Percentiles rank a stretch among this genome's conserved stretches.
phyloP scores from a whole-genome alignment of 495 filamentous ascomycete genomes.

The Xylaria cubensis region DNA sequence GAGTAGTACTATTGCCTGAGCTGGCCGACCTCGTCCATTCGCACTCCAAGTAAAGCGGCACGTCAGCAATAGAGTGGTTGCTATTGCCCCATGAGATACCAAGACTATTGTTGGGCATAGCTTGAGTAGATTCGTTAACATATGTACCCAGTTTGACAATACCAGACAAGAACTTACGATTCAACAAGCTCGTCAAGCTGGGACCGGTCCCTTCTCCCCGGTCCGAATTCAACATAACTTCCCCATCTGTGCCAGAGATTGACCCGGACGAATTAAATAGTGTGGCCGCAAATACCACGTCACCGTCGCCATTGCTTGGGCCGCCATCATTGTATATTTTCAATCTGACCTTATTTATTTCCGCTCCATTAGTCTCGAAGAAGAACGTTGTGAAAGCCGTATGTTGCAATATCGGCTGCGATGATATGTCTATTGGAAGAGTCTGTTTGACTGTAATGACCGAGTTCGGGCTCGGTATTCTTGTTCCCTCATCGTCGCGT shows the following conservation, averaged over 20 bases:
- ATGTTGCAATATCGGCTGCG: neutral
- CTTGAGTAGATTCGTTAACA: constrained; percentile 3
- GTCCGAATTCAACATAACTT: neutral
- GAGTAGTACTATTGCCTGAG: constrained; percentile 8
- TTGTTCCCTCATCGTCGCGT: neutral
- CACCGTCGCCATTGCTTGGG: neutral
- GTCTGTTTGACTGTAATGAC: neutral
- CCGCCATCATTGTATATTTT: neutral
- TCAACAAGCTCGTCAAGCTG: neutral
- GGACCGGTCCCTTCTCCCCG: neutral
- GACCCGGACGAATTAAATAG: neutral
- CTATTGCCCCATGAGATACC: neutral
- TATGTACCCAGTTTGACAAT: neutral
- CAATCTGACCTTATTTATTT: constrained; percentile 4
- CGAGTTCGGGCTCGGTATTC: neutral
- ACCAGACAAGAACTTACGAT: neutral
- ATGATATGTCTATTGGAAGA: neutral
- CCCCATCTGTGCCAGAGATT: neutral
- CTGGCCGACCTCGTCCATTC: neutral
- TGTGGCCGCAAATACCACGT: neutral
- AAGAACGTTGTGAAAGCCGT: neutral
- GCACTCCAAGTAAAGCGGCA: constrained; percentile 17
- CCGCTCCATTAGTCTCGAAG: constrained; percentile 17
- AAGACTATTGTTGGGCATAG: neutral
- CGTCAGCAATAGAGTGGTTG: neutral